Evolutionary conservation across 1,284 basidiomycete genomes (phyloP).

Genomic region (Trametes hirsuta): DNA sequence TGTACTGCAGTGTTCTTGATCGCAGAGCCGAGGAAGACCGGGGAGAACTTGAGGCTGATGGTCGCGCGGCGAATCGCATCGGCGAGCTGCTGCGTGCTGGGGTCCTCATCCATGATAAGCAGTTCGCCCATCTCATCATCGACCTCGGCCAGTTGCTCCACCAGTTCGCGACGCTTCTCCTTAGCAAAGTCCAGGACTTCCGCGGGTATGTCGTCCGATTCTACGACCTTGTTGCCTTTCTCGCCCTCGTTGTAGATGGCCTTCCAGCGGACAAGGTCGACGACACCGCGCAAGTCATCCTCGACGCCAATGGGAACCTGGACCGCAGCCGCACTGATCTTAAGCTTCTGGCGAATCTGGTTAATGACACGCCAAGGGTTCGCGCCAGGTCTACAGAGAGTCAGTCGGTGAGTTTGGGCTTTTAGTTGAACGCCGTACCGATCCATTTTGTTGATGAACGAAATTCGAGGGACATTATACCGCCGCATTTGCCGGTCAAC

Average conservation of each 20-base stretch:
- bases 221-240: slow-evolving; percentile 88
- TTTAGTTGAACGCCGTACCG: slow-evolving; percentile 47
- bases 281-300: slow-evolving; percentile 86
- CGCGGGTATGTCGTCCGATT: slow-evolving; percentile 88
- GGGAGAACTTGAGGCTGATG: slow-evolving; percentile 88
- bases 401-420: not conserved
- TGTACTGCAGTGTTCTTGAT: slow-evolving; percentile 99
- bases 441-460: slow-evolving; percentile 99
- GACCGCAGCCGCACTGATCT: slow-evolving; percentile 93
- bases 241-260: slow-evolving; percentile 93
- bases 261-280: slow-evolving; percentile 96
- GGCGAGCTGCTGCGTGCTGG: slow-evolving; percentile 76
- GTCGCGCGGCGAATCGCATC: slow-evolving; percentile 91
- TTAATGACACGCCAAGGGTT: slow-evolving; percentile 96
- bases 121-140: slow-evolving; percentile 95
- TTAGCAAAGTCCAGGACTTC: slow-evolving; percentile 74
- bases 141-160: slow-evolving; percentile 95
- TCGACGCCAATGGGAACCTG: slow-evolving; percentile 96
- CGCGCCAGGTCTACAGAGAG: slow-evolving; percentile 76
- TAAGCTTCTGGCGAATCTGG: slow-evolving; percentile 92
- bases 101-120: slow-evolving; percentile 84
- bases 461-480: slow-evolving; percentile 93
- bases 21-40: slow-evolving; percentile 96
- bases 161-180: slow-evolving; percentile 87
- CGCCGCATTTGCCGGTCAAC: slow-evolving; percentile 99